phyloP scores from a whole-genome alignment of 371 early-diverging fungal genomes.

The Mortierella sp. region DNA sequence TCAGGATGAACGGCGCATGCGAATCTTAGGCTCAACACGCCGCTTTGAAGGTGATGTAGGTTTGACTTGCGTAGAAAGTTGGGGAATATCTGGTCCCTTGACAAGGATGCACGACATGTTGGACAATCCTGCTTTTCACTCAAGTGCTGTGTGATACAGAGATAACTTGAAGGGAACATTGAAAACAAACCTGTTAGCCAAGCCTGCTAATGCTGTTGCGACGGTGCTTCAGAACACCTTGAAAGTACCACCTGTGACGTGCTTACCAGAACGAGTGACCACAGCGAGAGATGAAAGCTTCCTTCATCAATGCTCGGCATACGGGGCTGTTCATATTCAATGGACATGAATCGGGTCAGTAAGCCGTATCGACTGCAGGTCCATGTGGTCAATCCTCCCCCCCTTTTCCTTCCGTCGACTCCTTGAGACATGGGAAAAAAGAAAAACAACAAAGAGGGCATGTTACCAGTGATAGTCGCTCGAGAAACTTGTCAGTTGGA shows the following conservation, averaged over 20 bases:
- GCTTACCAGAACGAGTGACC: constrained; percentile 88
- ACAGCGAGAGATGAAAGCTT: constrained; percentile 84
- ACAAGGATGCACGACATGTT: constrained; percentile 67
- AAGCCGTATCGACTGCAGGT: too few species aligned
- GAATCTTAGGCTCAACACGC: too few species aligned
- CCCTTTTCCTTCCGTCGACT: too few species aligned
- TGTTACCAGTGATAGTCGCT: constrained; percentile 34
- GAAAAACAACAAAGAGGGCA: too few species aligned
- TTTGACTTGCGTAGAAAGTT: constrained; percentile 78
- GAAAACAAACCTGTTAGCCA: not conserved
- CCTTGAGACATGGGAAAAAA: not conserved
- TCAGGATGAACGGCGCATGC: too few species aligned
- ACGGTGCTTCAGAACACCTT: too few species aligned
- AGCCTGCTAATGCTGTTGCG: too few species aligned
- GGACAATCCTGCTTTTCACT: constrained; percentile 73
- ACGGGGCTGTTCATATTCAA: constrained; percentile 67
- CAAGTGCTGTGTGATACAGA: constrained; percentile 79
- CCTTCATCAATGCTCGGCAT: constrained; percentile 76
- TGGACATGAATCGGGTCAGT: not conserved
- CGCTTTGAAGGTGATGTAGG: too few species aligned
- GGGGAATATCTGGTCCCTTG: constrained; percentile 76
- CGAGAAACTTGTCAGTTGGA: constrained; percentile 9
- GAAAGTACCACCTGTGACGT: constrained; percentile 5
- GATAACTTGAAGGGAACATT: constrained; percentile 57
- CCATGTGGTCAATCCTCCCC: too few species aligned